Evolutionary conservation across 108 stramenopile genomes (phyloP).

Genomic region (Schizochytrium sp.): DNA sequence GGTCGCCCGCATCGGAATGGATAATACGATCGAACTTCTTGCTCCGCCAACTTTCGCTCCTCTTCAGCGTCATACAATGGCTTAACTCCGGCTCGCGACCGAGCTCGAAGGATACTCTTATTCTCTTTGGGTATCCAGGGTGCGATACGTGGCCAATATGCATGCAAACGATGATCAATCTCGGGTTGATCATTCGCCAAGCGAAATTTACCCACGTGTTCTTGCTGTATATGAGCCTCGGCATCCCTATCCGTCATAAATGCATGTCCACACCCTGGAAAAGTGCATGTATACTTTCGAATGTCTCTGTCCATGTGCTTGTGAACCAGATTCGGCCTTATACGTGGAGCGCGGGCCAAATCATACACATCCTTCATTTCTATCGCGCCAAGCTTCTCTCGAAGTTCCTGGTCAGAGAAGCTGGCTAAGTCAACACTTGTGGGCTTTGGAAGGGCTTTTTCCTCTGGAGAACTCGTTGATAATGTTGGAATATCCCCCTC

Average conservation of each 20-base stretch:
- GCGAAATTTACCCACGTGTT: neutral
- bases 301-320: neutral
- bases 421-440: neutral
- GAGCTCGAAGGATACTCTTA: neutral
- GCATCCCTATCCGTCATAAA: neutral
- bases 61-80: neutral
- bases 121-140: neutral
- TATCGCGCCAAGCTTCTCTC: neutral
- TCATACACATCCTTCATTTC: neutral
- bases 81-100: neutral
- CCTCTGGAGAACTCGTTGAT: neutral
- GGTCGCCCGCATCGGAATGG: neutral
- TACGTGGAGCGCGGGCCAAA: conserved; percentile 15
- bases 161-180: conserved; percentile 17
- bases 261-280: conserved; percentile 33
- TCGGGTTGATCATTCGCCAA: neutral
- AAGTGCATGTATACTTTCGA: conserved; percentile 17
- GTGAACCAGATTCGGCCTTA: neutral
- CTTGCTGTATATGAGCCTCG: neutral
- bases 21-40: conserved; percentile 1
- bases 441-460: neutral
- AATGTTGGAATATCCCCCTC: neutral
- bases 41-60: neutral
- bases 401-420: neutral
- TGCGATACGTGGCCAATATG: conserved; percentile 14